These are phyloP conservation scores for Baeospora myosura DNA, from an alignment of 1,284 basidiomycete genomes.

Conservation along the genomic window DNA sequence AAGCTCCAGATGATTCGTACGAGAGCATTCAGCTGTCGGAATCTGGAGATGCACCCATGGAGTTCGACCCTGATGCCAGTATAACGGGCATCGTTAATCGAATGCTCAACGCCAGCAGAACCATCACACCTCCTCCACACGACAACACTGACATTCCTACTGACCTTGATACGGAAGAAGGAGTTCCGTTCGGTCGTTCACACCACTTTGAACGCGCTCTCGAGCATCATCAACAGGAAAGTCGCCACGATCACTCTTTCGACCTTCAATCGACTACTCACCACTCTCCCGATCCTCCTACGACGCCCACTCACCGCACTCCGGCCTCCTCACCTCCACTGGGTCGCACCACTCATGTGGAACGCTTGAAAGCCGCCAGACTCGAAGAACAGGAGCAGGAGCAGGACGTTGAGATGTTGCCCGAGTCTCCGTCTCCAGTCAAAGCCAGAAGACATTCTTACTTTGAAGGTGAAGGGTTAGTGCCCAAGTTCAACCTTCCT, in stretches of 20 bases:
- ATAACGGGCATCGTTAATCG: conserved; percentile 58
- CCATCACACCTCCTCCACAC: conserved; percentile 14
- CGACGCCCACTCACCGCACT: conserved; percentile 13
- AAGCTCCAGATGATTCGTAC: conserved; percentile 25
- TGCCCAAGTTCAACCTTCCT: conserved; percentile 39
- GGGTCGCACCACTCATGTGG: conserved; percentile 41
- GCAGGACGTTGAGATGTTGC: conserved; percentile 39
- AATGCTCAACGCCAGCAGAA: conserved; percentile 34
- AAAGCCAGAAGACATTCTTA: conserved; percentile 22
- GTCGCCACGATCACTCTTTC: conserved; percentile 15
- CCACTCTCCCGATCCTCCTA: conserved; percentile 22
- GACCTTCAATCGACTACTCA: conserved; percentile 22
- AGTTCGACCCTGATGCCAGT: conserved; percentile 44
- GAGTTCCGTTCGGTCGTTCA: conserved; percentile 62
- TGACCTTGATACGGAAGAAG: conserved; percentile 53
- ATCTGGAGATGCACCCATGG: conserved; percentile 11
- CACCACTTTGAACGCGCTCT: conserved; percentile 52
- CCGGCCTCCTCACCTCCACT: conserved; percentile 32
- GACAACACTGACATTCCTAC: conserved; percentile 30
- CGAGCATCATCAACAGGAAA: conserved; percentile 28
- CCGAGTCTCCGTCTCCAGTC: conserved; percentile 55
- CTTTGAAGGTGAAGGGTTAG: conserved; percentile 27
- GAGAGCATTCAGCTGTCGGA: conserved; percentile 30
- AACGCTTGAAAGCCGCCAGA: conserved; percentile 33
- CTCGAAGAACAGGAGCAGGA: conserved; percentile 33